Conservation (phyloP, 2,329 filamentous ascomycete species). For the Hyphodiscus sp. region DNA sequence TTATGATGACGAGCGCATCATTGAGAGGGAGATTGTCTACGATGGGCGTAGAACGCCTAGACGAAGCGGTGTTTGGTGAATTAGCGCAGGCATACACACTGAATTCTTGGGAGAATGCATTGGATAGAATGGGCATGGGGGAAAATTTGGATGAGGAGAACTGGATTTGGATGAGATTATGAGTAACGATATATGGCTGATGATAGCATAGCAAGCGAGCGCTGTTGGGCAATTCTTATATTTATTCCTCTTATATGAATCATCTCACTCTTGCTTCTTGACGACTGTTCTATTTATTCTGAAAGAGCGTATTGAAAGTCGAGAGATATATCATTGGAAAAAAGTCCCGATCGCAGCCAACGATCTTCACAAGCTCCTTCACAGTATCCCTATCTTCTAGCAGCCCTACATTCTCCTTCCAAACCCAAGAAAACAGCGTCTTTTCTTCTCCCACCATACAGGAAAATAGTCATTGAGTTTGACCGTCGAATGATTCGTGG, state of each 20-base stretch:
- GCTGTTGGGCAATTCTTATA: neutral
- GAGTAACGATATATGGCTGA: neutral
- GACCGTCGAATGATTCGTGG: too few relatives aligned
- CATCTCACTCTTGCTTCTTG: too few relatives aligned
- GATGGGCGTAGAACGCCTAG: slow-evolving; percentile 34
- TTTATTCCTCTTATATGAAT: neutral
- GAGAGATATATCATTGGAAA: too few relatives aligned
- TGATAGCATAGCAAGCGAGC: neutral
- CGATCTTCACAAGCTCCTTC: too few relatives aligned
- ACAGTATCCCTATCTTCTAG: too few relatives aligned
- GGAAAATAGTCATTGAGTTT: too few relatives aligned
- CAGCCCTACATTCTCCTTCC: too few relatives aligned
- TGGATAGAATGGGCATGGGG: neutral
- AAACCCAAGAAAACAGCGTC: too few relatives aligned
- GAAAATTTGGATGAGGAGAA: neutral
- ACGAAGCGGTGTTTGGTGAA: slow-evolving; percentile 1
- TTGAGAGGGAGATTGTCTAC: slow-evolving; percentile 62
- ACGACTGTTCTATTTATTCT: too few relatives aligned
- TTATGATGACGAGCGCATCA: slow-evolving; percentile 57
- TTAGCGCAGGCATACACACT: neutral
- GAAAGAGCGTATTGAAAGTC: too few relatives aligned
- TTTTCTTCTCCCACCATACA: too few relatives aligned
- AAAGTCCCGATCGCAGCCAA: too few relatives aligned
- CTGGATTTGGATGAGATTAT: neutral
- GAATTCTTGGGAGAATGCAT: neutral